Evolutionary conservation across 169 alveolate species (phyloP).

Genomic region (Hepatocystis sp.): DNA sequence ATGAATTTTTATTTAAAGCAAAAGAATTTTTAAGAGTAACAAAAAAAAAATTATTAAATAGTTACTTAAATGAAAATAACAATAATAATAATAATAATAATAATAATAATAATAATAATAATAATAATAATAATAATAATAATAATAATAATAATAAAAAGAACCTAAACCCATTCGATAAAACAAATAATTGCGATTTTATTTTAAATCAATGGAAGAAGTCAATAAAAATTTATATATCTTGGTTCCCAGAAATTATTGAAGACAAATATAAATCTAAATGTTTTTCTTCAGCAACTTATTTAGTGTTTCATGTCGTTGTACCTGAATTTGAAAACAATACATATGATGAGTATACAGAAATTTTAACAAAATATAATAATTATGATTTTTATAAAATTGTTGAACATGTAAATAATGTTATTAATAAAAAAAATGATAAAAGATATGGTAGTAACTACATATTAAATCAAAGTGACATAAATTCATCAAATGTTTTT

Average conservation of each 20-base stretch:
- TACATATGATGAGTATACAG: no score
- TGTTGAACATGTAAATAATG: slow-evolving; percentile 6
- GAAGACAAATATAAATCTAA: slow-evolving; percentile 72
- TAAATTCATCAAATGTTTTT: no score
- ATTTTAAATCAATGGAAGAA: slow-evolving; percentile 20
- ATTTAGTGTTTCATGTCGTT: slow-evolving; percentile 54
- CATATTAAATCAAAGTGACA: no score
- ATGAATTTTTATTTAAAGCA: slow-evolving; percentile 55
- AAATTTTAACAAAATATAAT: slow-evolving; percentile 18
- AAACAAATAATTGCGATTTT: background rate
- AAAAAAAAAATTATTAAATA: slow-evolving; percentile 40
- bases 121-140: no score
- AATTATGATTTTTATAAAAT: slow-evolving; percentile 20
- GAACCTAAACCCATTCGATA: background rate
- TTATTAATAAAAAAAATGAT: background rate
- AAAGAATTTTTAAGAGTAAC: slow-evolving; percentile 68
- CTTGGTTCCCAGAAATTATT: slow-evolving; percentile 72
- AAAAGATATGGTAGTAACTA: background rate
- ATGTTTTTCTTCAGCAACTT: slow-evolving; percentile 60
- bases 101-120: no score
- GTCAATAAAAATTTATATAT: slow-evolving; percentile 41
- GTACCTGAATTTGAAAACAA: slow-evolving; percentile 4
- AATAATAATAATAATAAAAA: no score
- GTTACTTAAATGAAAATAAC: slow-evolving; percentile 30
- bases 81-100: no score